These are phyloP conservation scores for Cryptomeria japonica DNA, from an alignment of 75 land plant genomes.

Conservation along the genomic window DNA sequence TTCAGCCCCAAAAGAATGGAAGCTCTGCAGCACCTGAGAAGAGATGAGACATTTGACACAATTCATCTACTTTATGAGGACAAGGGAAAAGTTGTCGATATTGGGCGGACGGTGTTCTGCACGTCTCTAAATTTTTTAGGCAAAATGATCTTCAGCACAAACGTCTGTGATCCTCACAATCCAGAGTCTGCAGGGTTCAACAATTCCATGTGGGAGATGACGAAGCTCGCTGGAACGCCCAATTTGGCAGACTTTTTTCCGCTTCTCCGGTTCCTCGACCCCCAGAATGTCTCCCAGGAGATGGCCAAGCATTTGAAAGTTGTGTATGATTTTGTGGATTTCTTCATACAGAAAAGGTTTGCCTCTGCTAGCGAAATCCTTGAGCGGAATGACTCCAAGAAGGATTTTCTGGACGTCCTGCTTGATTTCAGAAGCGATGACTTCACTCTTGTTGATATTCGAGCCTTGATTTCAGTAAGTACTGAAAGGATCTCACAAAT, in stretches of 20 bases:
- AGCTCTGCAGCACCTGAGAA: too few species aligned
- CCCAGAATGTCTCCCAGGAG: slow-evolving; percentile 14
- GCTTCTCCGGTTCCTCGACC: slow-evolving; percentile 29
- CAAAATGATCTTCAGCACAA: slow-evolving; percentile 27
- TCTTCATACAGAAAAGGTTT: background rate
- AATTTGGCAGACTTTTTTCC: slow-evolving; percentile 41
- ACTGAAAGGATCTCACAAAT: too few species aligned
- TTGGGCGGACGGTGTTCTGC: too few species aligned
- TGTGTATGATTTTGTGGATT: background rate
- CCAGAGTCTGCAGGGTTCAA: slow-evolving; percentile 23
- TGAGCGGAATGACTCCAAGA: background rate
- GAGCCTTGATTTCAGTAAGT: too few species aligned
- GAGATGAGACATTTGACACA: too few species aligned
- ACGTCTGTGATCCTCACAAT: slow-evolving; percentile 20
- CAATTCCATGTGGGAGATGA: slow-evolving; percentile 19
- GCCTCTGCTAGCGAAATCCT: background rate
- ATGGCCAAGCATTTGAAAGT: background rate
- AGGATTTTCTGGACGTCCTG: background rate
- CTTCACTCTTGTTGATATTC: too few species aligned
- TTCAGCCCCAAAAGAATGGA: too few species aligned
- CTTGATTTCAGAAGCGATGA: too few species aligned
- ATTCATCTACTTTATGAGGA: too few species aligned
- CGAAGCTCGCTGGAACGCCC: slow-evolving; percentile 29
- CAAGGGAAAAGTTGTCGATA: too few species aligned
- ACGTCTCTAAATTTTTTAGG: too few species aligned